Base-by-base conservation (phyloP, 441 rosid genomes). In the Oxalis stricta region DNA sequence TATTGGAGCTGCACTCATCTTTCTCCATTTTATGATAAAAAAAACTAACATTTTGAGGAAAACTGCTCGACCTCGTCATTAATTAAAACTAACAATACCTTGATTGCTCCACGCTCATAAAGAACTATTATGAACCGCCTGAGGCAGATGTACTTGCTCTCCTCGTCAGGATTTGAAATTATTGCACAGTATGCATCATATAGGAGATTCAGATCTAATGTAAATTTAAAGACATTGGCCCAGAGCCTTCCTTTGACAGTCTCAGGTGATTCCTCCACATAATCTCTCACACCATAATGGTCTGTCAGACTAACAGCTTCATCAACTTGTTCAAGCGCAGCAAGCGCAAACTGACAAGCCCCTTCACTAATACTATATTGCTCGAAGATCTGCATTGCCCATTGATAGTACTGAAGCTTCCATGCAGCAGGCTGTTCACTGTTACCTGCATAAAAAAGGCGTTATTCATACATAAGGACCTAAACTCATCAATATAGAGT, bases 241-340 rank as follows among this genome's bases (percentile, higher is more conserved):
- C 99, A 92, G 41, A 92, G 79, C 18, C 94, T 66, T 60, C 99
- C 99, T 64, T 71, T 82, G 55, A 73, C 63, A 42, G 63, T 33
- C 37, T 68, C 56, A 44, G 79, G 69, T 54, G 82, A 67, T 73
- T 79, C 88, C 56, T 49, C 58, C 38, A 51, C 44, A 35, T 59
- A 38, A 52, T 72, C 73, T 56, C 52, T 60, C 53, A 41, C 59
- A 39, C 28, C n/a, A 36, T 52, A 34, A 59, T 64, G 73, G 42
- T 63, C 71, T 61, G 60, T 48, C 56, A 44, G 63, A 51, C 45
- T 44, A 49, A 70, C 65, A 65, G 84, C 86, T 63, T 87, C 97
- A 50, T 92, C 97, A 55, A 87, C 97, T 76, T 87, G 95, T 81
- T 92, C 99, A 59, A 92, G 88, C 58, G 95, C 97, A 39, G 97